Evolutionary conservation across 495 filamentous ascomycete species (phyloP).

Genomic region (Filosporella fistucella): DNA sequence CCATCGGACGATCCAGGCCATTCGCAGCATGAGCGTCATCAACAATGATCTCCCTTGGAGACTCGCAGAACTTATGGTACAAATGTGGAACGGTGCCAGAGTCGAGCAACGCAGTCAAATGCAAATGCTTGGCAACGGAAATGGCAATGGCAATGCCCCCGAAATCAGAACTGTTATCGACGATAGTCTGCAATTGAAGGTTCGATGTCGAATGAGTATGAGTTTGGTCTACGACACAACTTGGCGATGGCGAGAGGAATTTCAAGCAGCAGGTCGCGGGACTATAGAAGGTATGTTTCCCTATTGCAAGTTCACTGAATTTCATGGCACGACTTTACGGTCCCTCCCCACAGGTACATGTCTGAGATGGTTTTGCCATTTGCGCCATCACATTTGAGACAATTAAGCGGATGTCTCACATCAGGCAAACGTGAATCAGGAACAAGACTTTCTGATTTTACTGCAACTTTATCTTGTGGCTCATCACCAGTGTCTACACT

Average conservation of each 20-base stretch:
- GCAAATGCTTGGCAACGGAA: slow-evolving; percentile 10
- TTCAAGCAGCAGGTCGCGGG: slow-evolving; percentile 68
- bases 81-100: slow-evolving; percentile 79
- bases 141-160: slow-evolving; percentile 20
- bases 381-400: no score
- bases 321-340: no score
- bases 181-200: slow-evolving; percentile 75
- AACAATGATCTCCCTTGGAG: slow-evolving; percentile 83
- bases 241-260: slow-evolving; percentile 89
- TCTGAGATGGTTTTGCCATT: no score
- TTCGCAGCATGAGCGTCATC: slow-evolving; percentile 72
- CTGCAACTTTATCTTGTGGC: no score
- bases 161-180: slow-evolving; percentile 39
- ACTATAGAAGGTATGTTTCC: slow-evolving; percentile 67
- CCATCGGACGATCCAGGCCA: slow-evolving; percentile 68
- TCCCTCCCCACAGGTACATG: no score
- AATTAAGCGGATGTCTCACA: no score
- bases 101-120: slow-evolving; percentile 36
- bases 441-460: no score
- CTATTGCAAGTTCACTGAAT: no score
- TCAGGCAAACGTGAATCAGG: no score
- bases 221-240: slow-evolving; percentile 88
- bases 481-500: no score
- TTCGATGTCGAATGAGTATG: slow-evolving; percentile 89
- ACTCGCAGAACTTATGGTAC: slow-evolving; percentile 83